These are phyloP conservation scores for Chimonanthus praecox DNA, from an alignment of 164 flowering plant genomes.

Conservation along the genomic window DNA sequence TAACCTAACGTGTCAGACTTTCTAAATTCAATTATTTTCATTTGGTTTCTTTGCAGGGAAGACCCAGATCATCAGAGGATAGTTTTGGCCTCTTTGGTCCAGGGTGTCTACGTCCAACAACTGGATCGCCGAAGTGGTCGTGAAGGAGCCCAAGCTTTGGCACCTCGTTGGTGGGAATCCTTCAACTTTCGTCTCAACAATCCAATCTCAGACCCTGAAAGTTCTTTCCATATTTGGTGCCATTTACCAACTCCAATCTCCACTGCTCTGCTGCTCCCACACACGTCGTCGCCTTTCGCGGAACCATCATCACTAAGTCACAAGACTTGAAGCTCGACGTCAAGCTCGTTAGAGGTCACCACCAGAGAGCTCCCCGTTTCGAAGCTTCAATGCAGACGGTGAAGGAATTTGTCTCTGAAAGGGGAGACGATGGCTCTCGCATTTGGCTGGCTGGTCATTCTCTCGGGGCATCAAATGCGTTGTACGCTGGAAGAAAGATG, in stretches of 20 bases:
- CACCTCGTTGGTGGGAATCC: conserved; percentile 90
- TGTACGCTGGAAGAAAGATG: no score
- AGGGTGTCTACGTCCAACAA: conserved; percentile 71
- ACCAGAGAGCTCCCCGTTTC: conserved; percentile 62
- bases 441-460: conserved; percentile 88
- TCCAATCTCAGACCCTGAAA: conserved; percentile 60
- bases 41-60: conserved; percentile 37
- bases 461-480: no score
- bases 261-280: conserved; percentile 31
- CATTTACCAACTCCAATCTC: conserved; percentile 44
- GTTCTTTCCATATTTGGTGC: conserved; percentile 72
- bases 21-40: no score
- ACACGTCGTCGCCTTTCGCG: conserved; percentile 77
- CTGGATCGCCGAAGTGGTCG: conserved; percentile 74
- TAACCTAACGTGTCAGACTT: no score
- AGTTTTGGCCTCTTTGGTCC: conserved; percentile 80
- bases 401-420: conserved; percentile 41
- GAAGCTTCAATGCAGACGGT: conserved; percentile 68
- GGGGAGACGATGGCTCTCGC: conserved; percentile 23
- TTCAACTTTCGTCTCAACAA: conserved; percentile 47
- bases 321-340: conserved; percentile 62
- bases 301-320: conserved; percentile 64
- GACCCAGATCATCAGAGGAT: conserved; percentile 60
- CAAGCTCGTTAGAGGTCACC: conserved; percentile 46
- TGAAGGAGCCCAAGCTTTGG: conserved; percentile 53